Evolutionary conservation across 2,329 filamentous ascomycete genomes (phyloP).

Genomic region (Fulvia fulva): DNA sequence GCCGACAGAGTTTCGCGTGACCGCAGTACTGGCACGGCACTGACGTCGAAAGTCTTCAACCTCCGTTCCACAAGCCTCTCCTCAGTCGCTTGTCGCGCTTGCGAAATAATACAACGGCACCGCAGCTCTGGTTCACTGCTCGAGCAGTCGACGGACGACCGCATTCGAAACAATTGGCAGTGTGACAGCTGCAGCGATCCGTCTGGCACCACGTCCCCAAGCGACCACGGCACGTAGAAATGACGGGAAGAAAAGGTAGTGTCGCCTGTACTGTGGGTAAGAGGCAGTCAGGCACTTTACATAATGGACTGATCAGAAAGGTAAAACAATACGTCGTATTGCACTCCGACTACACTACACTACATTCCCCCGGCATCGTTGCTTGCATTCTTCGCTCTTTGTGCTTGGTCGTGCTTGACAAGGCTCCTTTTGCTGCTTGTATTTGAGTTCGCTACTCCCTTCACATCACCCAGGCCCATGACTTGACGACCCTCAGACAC

Average conservation of each 20-base stretch:
- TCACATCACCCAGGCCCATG: background rate
- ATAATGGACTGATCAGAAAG: constrained; percentile 7
- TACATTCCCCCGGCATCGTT: background rate
- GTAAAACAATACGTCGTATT: constrained; percentile 3
- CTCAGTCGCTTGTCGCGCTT: constrained; percentile 5
- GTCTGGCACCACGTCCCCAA: background rate
- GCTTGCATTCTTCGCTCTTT: background rate
- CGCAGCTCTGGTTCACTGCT: background rate
- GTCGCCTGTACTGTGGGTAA: background rate
- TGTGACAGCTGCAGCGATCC: background rate
- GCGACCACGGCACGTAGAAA: background rate
- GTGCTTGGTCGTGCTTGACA: background rate
- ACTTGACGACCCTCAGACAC: background rate
- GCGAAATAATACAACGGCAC: background rate
- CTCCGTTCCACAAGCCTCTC: background rate
- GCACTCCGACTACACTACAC: too few species aligned
- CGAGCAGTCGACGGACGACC: background rate
- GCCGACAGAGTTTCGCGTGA: background rate
- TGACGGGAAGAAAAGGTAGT: background rate
- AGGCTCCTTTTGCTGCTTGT: background rate
- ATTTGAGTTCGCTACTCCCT: background rate
- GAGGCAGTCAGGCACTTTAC: constrained; percentile 1
- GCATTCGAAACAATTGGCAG: background rate
- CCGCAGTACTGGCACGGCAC: constrained; percentile 2
- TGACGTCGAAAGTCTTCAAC: background rate